Evolutionary conservation across 2,329 filamentous ascomycete species (phyloP), one percentile per base, ranked within the genome.

Genomic region (Fusarium concolor): DNA sequence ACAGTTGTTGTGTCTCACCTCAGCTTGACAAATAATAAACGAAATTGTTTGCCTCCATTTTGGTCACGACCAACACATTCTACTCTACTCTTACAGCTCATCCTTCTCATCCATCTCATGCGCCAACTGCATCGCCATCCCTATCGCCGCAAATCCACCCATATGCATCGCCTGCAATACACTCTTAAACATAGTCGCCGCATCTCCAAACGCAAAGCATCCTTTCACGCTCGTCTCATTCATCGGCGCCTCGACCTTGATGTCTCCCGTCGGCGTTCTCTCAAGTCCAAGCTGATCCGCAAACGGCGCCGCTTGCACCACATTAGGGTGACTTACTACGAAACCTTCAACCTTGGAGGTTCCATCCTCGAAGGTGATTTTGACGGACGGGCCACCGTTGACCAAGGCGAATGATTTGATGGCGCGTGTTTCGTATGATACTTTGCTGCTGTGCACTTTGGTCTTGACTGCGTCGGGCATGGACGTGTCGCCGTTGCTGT

Each of bases 171-270:
- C 79, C 59, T 72, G 61, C 26, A 74, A 22, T 1, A 74, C 75
- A 6, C 70, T 72, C 67, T 71, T 77, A 47, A 79, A 68, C 58
- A 69, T 61, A 11, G 75, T 75, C 12, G 74, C 76, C 52, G 78
- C 82, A 74, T 89, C 86, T 0, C 87, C 87, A 2, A 78, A 84
- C 0, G 85, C 85, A 75, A 85, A 87, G 4, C 85, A 82, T 0
- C 86, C 86, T 4, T 76, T 74, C 1, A 86, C 79, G 54, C 74
- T 84, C 5, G 85, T 86, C 71, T 82, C 78, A 39, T 82, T 78
- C 68, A 86, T 85, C 35, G 84, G 84, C 3, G 72, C 65, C 20
- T 75, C 76, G 1, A 76, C 74, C 53, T 81, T 78, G 29, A 87
- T 78, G 33, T 84, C 81, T 0, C 84, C 84, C 26, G 71, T 72